Percentiles rank a stretch among this genome's conserved stretches.
Conservation (phyloP, 2,329 filamentous ascomycete species). For the Trichophyton schoenleinii region DNA sequence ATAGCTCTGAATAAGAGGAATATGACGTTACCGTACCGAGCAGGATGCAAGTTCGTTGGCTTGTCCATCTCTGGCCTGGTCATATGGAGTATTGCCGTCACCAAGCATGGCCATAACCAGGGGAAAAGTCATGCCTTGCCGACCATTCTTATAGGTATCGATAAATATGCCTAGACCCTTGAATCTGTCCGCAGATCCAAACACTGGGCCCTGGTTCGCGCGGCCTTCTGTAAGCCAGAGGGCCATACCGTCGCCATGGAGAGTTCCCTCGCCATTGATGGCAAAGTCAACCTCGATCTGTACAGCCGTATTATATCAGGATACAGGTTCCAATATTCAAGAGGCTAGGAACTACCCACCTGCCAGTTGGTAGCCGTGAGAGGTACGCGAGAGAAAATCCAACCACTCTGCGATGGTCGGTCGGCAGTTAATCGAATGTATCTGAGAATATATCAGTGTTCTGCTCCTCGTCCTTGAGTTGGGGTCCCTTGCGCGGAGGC, state of each 20-base stretch:
- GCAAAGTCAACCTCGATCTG: slow-evolving; percentile 88
- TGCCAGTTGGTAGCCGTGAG: slow-evolving; percentile 98
- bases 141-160: slow-evolving; percentile 99
- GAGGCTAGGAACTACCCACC: slow-evolving; percentile 28
- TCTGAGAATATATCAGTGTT: slow-evolving; percentile 35
- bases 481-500: not conserved
- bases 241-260: slow-evolving; percentile 93
- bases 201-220: slow-evolving; percentile 66
- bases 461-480: not conserved
- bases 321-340: not conserved
- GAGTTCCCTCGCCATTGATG: slow-evolving; percentile 73
- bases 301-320: not conserved
- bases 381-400: slow-evolving; percentile 86
- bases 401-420: slow-evolving; percentile 78
- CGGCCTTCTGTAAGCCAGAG: slow-evolving; percentile 97
- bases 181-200: slow-evolving; percentile 76
- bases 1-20: not conserved
- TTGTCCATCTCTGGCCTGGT: slow-evolving; percentile 92
- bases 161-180: slow-evolving; percentile 92
- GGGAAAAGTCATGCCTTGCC: slow-evolving; percentile 86
- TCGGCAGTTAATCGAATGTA: slow-evolving; percentile 90
- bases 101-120: slow-evolving; percentile 98
- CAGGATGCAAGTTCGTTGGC: slow-evolving; percentile 84
- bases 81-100: slow-evolving; percentile 77
- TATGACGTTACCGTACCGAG: slow-evolving; percentile 44